Evolutionary conservation across 2,329 filamentous ascomycete genomes (phyloP), one percentile per base, ranked within the genome.

Genomic region (Metarhizium sp.): DNA sequence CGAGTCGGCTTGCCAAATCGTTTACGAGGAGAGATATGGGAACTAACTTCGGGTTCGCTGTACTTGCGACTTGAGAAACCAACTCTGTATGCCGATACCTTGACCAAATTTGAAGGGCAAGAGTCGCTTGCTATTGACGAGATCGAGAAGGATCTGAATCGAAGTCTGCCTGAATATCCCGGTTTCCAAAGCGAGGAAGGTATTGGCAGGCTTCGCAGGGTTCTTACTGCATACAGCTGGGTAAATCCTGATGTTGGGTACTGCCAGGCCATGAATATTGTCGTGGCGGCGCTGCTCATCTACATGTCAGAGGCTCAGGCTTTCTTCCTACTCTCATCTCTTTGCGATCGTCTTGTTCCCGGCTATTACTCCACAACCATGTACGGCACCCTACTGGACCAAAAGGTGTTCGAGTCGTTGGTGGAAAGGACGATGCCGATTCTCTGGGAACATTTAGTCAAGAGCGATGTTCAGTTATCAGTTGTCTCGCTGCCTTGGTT

Each of bases 401-500:
- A 99, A 66, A 90, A 94, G 62, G 94, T 99, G 14, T 99, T 99
- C 64, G 94, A 99, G 73, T 95, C 89, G 2, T 78, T 99, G 4
- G 94, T 99, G n/a, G 94, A 99, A 71, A 94, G 90, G 74, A 99
- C 94, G 1, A 97, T 99, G 92, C 94, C 94, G 1, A 87, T 99
- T 57, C 80, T 99, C 16, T 99, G 94, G 92, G 92, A 97, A 25
- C 94, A 99, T 66, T 82, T 99, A n/a, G 88, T 92, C 61, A 95
- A 94, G 73, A 94, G 88, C 57, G 94, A 99, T 66, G 91, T 99
- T 25, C 95, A 99, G 70, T 82, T 99, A 20, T 97, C 94, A 0
- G 94, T 99, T 38, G 94, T 97, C 16, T 97, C 92, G 10, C 78
- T 99, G 47, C 94, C 94, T 3, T 99, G 94, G 94, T 99, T 99